Percentiles rank a stretch among this genome's conserved stretches.
Evolutionary conservation across 2,329 filamentous ascomycete genomes (phyloP).

Genomic region (Trichoderma simmonsii): DNA sequence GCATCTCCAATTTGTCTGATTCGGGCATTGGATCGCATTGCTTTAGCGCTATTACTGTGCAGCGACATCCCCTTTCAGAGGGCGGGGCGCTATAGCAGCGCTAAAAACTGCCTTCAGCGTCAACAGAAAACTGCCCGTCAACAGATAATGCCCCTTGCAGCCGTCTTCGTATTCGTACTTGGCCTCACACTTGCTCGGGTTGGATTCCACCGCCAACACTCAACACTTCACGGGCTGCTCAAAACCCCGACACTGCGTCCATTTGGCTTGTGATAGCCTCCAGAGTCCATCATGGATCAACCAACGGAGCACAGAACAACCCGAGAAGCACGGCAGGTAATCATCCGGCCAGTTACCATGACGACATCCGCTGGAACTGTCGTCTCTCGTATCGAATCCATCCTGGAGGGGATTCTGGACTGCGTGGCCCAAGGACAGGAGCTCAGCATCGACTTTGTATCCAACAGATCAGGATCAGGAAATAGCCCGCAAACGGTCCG

Average conservation of each 20-base stretch:
- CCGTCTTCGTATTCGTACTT: constrained; percentile 3
- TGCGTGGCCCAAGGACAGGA: constrained; percentile 27
- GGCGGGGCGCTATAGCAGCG: background rate
- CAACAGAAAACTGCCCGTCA: background rate
- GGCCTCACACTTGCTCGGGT: background rate
- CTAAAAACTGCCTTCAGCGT: background rate
- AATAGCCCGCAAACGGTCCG: constrained; percentile 25
- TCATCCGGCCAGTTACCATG: background rate
- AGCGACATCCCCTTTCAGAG: background rate
- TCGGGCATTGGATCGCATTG: background rate
- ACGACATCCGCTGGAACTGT: constrained; percentile 26
- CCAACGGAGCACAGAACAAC: background rate
- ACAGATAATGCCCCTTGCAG: background rate
- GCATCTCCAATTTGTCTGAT: background rate
- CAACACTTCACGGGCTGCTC: background rate
- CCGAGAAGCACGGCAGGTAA: background rate
- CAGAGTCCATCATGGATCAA: background rate
- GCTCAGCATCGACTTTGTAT: constrained; percentile 28
- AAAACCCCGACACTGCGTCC: constrained; percentile 2
- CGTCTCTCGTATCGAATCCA: constrained; percentile 36
- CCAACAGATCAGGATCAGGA: constrained; percentile 23
- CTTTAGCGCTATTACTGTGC: background rate
- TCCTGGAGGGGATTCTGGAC: constrained; percentile 32
- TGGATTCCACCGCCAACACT: background rate
- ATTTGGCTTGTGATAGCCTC: background rate